phyloP scores from a whole-genome alignment of 2,329 filamentous ascomycete genomes.

The Penicillium vulpinum region DNA sequence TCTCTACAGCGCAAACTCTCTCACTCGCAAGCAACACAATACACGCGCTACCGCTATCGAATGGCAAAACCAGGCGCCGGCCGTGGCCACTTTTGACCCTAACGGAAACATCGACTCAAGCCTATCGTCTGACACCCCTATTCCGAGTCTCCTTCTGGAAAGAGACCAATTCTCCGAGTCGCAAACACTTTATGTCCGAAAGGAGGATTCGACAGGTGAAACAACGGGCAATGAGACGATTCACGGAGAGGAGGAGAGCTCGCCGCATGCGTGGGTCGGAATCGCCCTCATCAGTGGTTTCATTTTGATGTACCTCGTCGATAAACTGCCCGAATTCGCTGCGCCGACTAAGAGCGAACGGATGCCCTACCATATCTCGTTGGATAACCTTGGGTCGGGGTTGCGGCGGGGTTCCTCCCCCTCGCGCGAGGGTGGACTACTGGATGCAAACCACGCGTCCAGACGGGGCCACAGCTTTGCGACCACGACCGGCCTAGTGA shows the following conservation, averaged over 20 bases:
- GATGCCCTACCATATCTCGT: conserved; percentile 78
- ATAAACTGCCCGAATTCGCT: conserved; percentile 75
- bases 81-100: conserved; percentile 12
- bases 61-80: conserved; percentile 31
- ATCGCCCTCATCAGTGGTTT: conserved; percentile 85
- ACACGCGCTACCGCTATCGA: conserved; percentile 28
- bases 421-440: conserved; percentile 40
- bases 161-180: conserved; percentile 6
- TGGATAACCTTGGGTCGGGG: conserved; percentile 72
- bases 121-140: conserved; percentile 7
- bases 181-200: conserved; percentile 25
- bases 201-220: conserved; percentile 33
- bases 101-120: background rate
- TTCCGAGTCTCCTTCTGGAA: conserved; percentile 17
- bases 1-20: conserved; percentile 61
- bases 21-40: conserved; percentile 35
- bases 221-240: conserved; percentile 43
- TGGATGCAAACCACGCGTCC: conserved; percentile 31
- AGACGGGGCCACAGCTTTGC: conserved; percentile 60
- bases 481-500: conserved; percentile 92
- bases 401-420: conserved; percentile 47
- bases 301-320: conserved; percentile 94
- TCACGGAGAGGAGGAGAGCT: conserved; percentile 42
- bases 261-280: conserved; percentile 75
- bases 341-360: conserved; percentile 65